A percentile compares a stretch with the other conserved stretches of the same genome.
These are phyloP conservation scores for Yamadazyma ubonensis DNA, from an alignment of 805 yeast genomes.

Conservation along the genomic window DNA sequence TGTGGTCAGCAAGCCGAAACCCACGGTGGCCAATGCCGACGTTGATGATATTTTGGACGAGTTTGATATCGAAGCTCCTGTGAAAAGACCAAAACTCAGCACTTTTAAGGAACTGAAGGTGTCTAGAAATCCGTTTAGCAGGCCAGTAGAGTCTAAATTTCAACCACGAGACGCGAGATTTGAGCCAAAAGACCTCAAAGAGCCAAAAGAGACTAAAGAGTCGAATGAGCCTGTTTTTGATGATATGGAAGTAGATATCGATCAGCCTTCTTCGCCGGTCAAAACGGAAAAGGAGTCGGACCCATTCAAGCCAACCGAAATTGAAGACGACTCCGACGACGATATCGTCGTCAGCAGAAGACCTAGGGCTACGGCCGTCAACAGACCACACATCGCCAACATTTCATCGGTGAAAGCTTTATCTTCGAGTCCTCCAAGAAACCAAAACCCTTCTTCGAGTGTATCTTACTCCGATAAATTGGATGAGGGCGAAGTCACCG, in stretches of 20 bases:
- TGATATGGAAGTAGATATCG: too few species aligned
- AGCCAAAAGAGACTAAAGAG: too few species aligned
- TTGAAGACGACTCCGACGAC: constrained; percentile 43
- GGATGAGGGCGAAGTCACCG: constrained; percentile 23
- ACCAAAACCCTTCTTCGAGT: constrained; percentile 16
- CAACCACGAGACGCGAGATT: too few species aligned
- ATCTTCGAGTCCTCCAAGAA: constrained; percentile 23
- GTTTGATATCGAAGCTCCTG: constrained; percentile 24
- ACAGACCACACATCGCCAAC: constrained; percentile 30
- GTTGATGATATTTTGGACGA: constrained; percentile 69
- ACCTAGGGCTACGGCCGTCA: constrained; percentile 46
- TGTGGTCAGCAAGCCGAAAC: constrained; percentile 16
- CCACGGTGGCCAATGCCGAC: constrained; percentile 46
- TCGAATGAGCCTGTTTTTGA: too few species aligned
- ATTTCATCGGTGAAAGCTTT: constrained; percentile 38
- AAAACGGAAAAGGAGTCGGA: constrained; percentile 18
- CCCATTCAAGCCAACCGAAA: too few species aligned
- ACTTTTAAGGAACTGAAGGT: constrained; percentile 4
- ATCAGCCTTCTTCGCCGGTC: constrained; percentile 40
- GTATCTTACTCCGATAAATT: constrained; percentile 32
- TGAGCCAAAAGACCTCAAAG: too few species aligned
- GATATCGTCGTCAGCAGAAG: constrained; percentile 54
- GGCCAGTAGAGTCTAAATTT: too few species aligned
- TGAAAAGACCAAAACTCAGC: constrained; percentile 5
- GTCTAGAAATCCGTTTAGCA: constrained; percentile 7